Base-by-base conservation (phyloP, 2,329 filamentous ascomycete species). In the Cladophialophora psammophila region DNA sequence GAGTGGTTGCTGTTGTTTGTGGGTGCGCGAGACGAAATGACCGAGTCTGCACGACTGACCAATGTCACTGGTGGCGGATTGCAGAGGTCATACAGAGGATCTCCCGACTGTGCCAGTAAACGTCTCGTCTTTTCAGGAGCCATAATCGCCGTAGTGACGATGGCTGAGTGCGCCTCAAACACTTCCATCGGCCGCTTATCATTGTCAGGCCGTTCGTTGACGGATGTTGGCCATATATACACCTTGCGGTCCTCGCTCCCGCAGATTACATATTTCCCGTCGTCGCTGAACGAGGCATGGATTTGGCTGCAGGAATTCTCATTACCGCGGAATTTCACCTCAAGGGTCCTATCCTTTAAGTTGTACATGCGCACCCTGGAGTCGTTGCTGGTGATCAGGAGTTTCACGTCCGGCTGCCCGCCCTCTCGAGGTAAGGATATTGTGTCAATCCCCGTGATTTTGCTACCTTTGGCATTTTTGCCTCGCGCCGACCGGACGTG, bases 1-100 rank as follows among this genome's bases (percentile, higher is more conserved):
- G 74, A 68, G 75, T 79, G 13, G 76, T 70, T 79, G 31, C 73
- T 73, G 62, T 84, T 78, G 35, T 71, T 60, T 1, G 81, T 83
- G 1, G 79, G 78, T 15, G 80, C 80, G 69, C 80, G 82, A 0
- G 85, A 86, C 1, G 84, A 85, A 5, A 78, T 76, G 59, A 79
- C 76, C 15, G 85, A 85, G 73, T 95, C 92, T 20, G 90, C 88
- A 32, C 89, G 86, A 71, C 90, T 93, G 68, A 94, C 84, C 18
- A 98, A 83, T 6, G 88, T 94, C 15, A 98, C 88, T 0, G 94
- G 93, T 0, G 94, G 95, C 5, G 95, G 95, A 73, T 98, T 98
- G 83, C 95, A 98, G 0, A 98, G 84, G 73, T 97, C 94, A 77
- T 93, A 99, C n/a, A 99, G 87, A 1, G 95, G 94, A 76, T 99